A percentile compares a stretch with the other conserved stretches of the same genome.
phyloP scores from a whole-genome alignment of 83 land plant genomes.

The Diphasiastrum complanatum region DNA sequence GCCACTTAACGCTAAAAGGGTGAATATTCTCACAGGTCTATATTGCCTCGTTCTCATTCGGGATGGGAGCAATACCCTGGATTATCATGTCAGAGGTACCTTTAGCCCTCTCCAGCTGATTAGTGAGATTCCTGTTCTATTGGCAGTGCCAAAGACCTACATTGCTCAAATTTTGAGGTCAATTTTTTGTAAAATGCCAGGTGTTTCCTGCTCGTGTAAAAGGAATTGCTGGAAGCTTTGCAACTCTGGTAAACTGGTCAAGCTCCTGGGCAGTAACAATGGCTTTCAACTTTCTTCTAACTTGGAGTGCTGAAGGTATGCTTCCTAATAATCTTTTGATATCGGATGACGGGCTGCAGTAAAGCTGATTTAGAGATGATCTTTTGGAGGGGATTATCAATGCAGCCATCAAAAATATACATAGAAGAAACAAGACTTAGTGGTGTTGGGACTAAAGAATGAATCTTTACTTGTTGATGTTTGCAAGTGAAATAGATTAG shows the following conservation, averaged over 20 bases:
- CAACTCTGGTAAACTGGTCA: constrained; percentile 47
- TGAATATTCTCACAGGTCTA: too few species aligned
- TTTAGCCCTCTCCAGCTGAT: background rate
- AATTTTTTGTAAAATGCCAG: constrained; percentile 15
- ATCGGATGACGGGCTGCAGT: background rate
- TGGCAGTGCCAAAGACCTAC: background rate
- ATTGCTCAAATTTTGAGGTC: background rate
- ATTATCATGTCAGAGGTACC: constrained; percentile 88
- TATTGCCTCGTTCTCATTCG: constrained; percentile 56
- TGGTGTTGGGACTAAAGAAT: too few species aligned
- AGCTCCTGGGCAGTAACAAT: constrained; percentile 49
- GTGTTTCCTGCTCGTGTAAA: constrained; percentile 54
- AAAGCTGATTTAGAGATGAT: too few species aligned
- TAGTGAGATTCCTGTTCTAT: background rate
- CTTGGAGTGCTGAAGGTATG: constrained; percentile 54
- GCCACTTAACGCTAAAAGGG: background rate
- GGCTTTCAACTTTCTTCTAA: constrained; percentile 48
- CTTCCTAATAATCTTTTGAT: background rate
- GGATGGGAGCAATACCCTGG: constrained; percentile 89
- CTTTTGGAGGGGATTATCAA: too few species aligned
- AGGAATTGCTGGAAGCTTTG: constrained; percentile 56
- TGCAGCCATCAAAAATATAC: too few species aligned
- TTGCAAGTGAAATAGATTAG: too few species aligned
- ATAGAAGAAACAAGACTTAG: too few species aligned
- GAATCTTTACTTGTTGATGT: too few species aligned